phyloP scores from a whole-genome alignment of 2,329 filamentous ascomycete species.

The Septoria petroselini region DNA sequence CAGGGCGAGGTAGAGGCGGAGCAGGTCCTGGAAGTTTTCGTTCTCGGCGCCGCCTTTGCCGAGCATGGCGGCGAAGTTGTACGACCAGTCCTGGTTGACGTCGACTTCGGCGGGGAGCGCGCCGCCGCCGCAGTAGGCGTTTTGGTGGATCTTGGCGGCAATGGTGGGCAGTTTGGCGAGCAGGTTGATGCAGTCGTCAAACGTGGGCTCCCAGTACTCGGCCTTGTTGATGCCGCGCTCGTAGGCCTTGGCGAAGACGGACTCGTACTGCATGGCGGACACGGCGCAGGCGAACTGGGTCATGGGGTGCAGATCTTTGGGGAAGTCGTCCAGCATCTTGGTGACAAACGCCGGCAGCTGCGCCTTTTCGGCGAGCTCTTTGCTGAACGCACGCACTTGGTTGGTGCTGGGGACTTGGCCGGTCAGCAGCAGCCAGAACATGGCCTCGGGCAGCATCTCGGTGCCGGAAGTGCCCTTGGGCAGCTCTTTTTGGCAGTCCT shows the following conservation, averaged over 20 bases:
- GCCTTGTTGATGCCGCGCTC: constrained; percentile 88
- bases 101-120: constrained; percentile 75
- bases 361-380: constrained; percentile 82
- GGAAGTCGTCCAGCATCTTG: constrained; percentile 86
- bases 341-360: constrained; percentile 77
- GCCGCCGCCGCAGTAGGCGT: constrained; percentile 72
- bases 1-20: constrained; percentile 89
- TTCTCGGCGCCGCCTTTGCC: constrained; percentile 85
- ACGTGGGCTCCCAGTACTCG: constrained; percentile 98
- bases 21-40: constrained; percentile 90
- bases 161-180: constrained; percentile 95
- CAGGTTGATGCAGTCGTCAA: constrained; percentile 89
- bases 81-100: constrained; percentile 87
- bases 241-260: constrained; percentile 89
- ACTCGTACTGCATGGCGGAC: constrained; percentile 92
- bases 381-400: constrained; percentile 79
- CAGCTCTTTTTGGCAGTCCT: constrained; percentile 90
- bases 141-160: constrained; percentile 96
- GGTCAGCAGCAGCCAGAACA: constrained; percentile 98
- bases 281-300: constrained; percentile 95
- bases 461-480: constrained; percentile 89
- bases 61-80: constrained; percentile 96
- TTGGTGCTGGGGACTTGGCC: constrained; percentile 80
- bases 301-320: constrained; percentile 91
- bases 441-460: constrained; percentile 97